Percentiles rank a stretch among this genome's conserved stretches.
Evolutionary conservation across 208 protist species (phyloP).

Genomic region (Porcisia hertigi): DNA sequence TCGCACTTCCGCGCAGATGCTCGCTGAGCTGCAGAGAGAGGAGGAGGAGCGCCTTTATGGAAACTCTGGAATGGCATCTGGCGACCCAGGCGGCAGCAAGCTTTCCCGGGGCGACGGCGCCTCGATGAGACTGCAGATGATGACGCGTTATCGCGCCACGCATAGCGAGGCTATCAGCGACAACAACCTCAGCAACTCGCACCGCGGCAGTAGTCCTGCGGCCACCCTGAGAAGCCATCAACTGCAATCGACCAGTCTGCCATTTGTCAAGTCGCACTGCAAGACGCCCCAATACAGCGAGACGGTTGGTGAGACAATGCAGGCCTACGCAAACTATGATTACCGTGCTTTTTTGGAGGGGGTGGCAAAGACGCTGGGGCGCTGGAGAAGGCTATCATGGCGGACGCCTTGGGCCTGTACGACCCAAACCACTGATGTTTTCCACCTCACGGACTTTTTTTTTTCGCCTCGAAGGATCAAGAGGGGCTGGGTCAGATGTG

Average conservation of each 20-base stretch:
- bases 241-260: constrained; percentile 21
- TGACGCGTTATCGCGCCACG: constrained; percentile 43
- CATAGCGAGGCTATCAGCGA: constrained; percentile 23
- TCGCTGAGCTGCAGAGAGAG: constrained; percentile 46
- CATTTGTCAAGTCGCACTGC: constrained; percentile 47
- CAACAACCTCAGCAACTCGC: constrained; percentile 2
- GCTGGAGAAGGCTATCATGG: constrained; percentile 76
- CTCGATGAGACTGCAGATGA: constrained; percentile 47
- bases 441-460: neutral
- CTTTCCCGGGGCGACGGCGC: neutral
- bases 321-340: constrained; percentile 69
- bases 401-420: constrained; percentile 80
- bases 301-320: constrained; percentile 45
- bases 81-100: neutral
- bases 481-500: neutral
- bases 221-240: constrained; percentile 1
- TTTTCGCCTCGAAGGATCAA: neutral
- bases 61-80: constrained; percentile 2
- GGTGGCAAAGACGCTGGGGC: constrained; percentile 49
- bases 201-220: constrained; percentile 5
- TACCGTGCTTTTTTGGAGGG: constrained; percentile 70
- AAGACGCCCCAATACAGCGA: constrained; percentile 49
- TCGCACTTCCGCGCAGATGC: constrained; percentile 58
- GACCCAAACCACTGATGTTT: constrained; percentile 36
- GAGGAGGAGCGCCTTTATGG: constrained; percentile 47